These are phyloP conservation scores for Nemania diffusa DNA, from an alignment of 2,329 filamentous ascomycete species.

Conservation along the genomic window DNA sequence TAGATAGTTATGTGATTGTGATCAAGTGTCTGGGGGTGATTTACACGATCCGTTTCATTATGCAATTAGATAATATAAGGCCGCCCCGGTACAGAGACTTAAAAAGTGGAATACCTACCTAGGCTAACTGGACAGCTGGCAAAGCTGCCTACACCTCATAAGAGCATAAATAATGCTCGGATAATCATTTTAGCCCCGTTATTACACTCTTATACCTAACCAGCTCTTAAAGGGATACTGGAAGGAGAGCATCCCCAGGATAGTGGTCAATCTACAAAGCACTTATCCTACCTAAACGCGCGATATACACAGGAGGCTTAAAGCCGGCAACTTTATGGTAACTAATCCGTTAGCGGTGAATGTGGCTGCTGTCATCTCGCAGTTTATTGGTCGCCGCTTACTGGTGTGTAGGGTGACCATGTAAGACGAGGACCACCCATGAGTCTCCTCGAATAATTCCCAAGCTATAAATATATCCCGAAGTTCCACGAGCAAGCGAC, in stretches of 20 bases:
- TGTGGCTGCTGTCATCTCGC: neutral
- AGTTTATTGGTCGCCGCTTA: neutral
- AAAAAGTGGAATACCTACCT: too few relatives aligned
- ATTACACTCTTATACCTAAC: too few relatives aligned
- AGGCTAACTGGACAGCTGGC: too few relatives aligned
- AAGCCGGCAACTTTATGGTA: neutral
- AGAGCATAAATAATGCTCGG: too few relatives aligned
- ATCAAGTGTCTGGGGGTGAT: too few relatives aligned
- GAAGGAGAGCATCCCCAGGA: neutral
- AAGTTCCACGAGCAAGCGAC: neutral
- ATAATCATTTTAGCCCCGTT: too few relatives aligned
- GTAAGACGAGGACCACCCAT: neutral
- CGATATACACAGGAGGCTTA: neutral
- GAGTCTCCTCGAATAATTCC: neutral
- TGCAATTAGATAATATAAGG: too few relatives aligned
- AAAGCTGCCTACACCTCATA: too few relatives aligned
- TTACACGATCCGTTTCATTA: too few relatives aligned
- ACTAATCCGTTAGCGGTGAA: neutral
- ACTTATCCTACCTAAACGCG: neutral
- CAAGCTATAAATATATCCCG: neutral
- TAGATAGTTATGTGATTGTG: too few relatives aligned
- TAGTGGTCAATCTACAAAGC: neutral
- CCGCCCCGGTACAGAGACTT: too few relatives aligned
- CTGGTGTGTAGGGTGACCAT: neutral
- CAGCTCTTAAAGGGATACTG: too few relatives aligned